Percentiles rank a stretch among this genome's conserved stretches.
Evolutionary conservation across 192 early-diverging fungal species (phyloP).

Genomic region (Podila epigama): DNA sequence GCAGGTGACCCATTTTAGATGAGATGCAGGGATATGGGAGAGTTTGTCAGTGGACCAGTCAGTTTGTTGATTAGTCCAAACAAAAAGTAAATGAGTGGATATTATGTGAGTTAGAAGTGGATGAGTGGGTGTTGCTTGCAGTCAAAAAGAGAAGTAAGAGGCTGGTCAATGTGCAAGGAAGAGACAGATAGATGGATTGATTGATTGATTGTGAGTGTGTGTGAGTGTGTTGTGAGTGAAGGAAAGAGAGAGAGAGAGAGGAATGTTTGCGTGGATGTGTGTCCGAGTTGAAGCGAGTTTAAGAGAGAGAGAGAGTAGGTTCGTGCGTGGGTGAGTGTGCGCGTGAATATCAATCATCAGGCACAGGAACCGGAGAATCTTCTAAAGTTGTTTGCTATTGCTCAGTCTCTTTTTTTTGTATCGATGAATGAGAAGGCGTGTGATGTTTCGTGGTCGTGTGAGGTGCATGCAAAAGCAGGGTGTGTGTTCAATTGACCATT

Average conservation of each 20-base stretch:
- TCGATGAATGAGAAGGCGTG: too few relatives aligned
- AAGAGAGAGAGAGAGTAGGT: neutral
- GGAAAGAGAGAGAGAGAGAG: neutral
- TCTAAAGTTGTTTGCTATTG: too few relatives aligned
- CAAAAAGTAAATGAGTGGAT: neutral
- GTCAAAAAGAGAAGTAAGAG: neutral
- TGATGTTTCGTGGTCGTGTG: too few relatives aligned
- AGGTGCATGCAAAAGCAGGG: neutral
- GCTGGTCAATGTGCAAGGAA: neutral
- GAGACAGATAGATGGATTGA: neutral
- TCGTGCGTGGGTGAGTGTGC: too few relatives aligned
- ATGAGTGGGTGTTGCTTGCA: too few relatives aligned
- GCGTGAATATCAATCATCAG: neutral
- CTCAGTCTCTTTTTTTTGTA: too few relatives aligned
- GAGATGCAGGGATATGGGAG: neutral
- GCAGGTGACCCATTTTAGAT: constrained; percentile 32
- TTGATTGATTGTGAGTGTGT: neutral
- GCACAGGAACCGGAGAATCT: neutral
- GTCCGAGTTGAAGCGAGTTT: neutral
- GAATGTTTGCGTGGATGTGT: too few relatives aligned
- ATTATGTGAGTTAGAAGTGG: neutral
- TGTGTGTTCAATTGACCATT: neutral
- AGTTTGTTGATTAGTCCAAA: neutral
- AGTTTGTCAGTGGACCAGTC: neutral
- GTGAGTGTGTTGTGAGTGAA: neutral